Base-by-base conservation (phyloP, 768 basidiomycete genomes). In the Cystobasidium ongulense region DNA sequence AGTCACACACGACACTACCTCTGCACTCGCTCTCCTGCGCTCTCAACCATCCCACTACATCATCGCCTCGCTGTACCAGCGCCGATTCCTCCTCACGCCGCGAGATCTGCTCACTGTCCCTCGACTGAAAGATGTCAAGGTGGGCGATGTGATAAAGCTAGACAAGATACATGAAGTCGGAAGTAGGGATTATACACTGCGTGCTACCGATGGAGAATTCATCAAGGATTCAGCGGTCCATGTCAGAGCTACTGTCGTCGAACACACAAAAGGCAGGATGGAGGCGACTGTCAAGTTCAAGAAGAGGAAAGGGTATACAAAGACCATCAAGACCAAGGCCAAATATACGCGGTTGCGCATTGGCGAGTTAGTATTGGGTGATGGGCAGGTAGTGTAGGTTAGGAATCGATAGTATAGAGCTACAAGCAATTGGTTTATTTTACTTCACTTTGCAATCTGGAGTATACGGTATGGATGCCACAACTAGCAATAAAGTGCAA, bases 221-320 rank as follows among this genome's bases (percentile, higher is more conserved):
- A 67, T 78, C 65, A 75, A 75, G 15, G 83, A 84, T 70, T 84
- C 85, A 43, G 18, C 36, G 13, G 87, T 96, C 76, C 85, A 85
- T 75, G 89, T 94, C 46, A 84, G 89, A 76, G 89, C 93, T 21
- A 96, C 91, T 25, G 92, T 99, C n/a, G 82, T 98, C 57, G 96
- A 99, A 82, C 95, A 99, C 80, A 98, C 96, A 52, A 97, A 94
- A 81, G 90, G 92, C 8, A 85, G 86, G 66, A 89, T 98, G 90
- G 90, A 95, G 82, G 85, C 84, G 78, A 90, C 90, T 68, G 87
- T 94, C 83, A 96, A 97, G 85, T 95, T 94, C 84, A 99, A 98
- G 85, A 84, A 93, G 82, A 88, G 96, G 88, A 97, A 98, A 84
- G 93, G 95, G 11, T 98, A 98, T 83, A 87, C 90, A 82, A 91